Evolutionary conservation across 345 rosid species (phyloP).

Genomic region (Rhodamnia argentea): DNA sequence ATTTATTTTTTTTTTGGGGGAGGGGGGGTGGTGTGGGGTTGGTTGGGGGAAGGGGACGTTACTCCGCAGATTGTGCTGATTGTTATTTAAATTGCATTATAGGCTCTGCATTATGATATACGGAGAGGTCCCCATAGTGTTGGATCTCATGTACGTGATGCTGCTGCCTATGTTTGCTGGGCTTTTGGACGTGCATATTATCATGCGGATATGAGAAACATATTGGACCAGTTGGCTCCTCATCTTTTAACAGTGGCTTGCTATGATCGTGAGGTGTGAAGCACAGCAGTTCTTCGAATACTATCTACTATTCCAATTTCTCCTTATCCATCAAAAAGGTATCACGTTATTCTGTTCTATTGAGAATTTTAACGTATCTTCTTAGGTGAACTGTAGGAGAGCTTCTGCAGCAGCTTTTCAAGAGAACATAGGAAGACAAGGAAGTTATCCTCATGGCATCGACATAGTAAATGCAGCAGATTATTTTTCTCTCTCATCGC

Average conservation of each 20-base stretch:
- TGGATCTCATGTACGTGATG: slow-evolving; percentile 99
- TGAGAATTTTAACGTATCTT: slow-evolving; percentile 5
- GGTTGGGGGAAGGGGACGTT: background rate
- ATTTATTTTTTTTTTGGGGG: too few relatives aligned
- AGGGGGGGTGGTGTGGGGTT: too few relatives aligned
- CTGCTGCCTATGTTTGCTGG: slow-evolving; percentile 99
- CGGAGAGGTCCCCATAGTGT: slow-evolving; percentile 99
- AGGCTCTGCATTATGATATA: slow-evolving; percentile 95
- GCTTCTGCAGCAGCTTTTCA: slow-evolving; percentile 99
- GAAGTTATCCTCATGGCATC: slow-evolving; percentile 93
- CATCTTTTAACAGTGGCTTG: slow-evolving; percentile 81
- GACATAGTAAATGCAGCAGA: slow-evolving; percentile 93
- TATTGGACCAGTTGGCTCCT: slow-evolving; percentile 81
- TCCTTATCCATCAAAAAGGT: background rate
- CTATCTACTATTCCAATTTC: background rate
- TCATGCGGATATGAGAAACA: slow-evolving; percentile 74
- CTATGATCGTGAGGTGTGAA: slow-evolving; percentile 87
- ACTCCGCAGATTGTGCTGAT: background rate
- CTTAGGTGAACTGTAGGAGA: slow-evolving; percentile 96
- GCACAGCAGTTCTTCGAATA: background rate
- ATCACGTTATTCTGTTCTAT: background rate
- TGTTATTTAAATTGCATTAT: background rate
- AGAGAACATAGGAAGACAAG: slow-evolving; percentile 98
- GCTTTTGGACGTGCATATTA: slow-evolving; percentile 97
- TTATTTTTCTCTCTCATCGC: slow-evolving; percentile 94